These are phyloP conservation scores for Pinus tabuliformis DNA, from an alignment of 75 land plant genomes.

Conservation along the genomic window DNA sequence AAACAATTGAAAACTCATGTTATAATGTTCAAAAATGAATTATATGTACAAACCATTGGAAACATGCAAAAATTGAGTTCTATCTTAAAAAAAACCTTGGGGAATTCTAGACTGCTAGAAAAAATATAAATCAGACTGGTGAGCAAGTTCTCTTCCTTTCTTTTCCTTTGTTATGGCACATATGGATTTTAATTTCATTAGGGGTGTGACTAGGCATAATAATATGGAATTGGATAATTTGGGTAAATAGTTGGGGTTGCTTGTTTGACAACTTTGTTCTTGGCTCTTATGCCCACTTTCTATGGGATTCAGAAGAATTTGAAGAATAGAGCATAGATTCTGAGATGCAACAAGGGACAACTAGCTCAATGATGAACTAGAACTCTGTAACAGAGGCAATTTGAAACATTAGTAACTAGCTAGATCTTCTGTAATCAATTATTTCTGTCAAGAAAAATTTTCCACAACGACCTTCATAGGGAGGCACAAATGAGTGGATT, in stretches of 20 bases:
- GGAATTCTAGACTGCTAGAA: neutral
- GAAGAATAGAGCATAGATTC: too few species aligned
- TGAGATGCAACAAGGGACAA: too few species aligned
- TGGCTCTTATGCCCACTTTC: constrained; percentile 62
- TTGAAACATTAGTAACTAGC: neutral
- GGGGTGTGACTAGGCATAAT: neutral
- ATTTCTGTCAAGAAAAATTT: too few species aligned
- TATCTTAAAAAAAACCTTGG: neutral
- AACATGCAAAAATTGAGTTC: neutral
- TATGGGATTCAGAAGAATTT: too few species aligned
- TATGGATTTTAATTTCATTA: neutral
- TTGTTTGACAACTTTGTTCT: constrained; percentile 52
- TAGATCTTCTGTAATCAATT: neutral
- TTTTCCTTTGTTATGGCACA: neutral
- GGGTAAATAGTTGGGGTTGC: neutral
- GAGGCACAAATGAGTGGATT: too few species aligned
- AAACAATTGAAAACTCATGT: neutral
- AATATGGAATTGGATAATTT: neutral
- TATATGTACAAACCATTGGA: constrained; percentile 3
- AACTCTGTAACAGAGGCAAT: neutral
- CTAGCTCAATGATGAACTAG: accelerated
- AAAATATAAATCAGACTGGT: neutral
- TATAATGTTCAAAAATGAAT: neutral
- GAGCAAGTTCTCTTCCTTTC: too few species aligned
- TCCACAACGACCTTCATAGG: too few species aligned